A percentile compares a stretch with the other conserved stretches of the same genome.
phyloP scores from a whole-genome alignment of 257 asterid species.

The Nicotiana paniculata region DNA sequence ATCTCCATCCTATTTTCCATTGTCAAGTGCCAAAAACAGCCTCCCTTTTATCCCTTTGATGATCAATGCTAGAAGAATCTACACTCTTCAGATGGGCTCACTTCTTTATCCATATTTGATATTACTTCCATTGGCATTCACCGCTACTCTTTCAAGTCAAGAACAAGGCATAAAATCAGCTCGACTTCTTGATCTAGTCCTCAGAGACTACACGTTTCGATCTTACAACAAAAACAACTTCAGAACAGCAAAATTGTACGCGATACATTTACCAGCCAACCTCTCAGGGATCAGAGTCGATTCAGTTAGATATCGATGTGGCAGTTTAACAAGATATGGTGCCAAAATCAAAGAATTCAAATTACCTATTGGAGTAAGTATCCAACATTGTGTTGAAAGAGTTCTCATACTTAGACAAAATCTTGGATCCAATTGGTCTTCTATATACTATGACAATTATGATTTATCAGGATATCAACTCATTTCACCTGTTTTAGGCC shows the following conservation, averaged over 20 bases:
- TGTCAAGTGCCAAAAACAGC: not conserved
- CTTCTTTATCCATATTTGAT: conserved; percentile 25
- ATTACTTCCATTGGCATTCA: conserved; percentile 25
- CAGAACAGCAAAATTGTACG: conserved; percentile 54
- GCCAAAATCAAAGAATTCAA: conserved; percentile 50
- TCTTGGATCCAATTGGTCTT: conserved; percentile 65
- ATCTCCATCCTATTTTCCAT: not conserved
- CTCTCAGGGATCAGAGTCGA: conserved; percentile 62
- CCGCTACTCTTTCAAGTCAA: conserved; percentile 13
- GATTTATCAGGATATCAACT: conserved; percentile 64
- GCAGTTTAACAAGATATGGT: conserved; percentile 75
- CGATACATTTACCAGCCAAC: conserved; percentile 45
- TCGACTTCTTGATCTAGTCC: conserved; percentile 57
- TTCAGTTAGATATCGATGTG: conserved; percentile 56
- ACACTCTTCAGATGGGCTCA: conserved; percentile 37
- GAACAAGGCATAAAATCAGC: conserved; percentile 55
- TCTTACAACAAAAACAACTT: conserved; percentile 31
- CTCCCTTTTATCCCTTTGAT: conserved; percentile 14
- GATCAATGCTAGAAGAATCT: conserved; percentile 15
- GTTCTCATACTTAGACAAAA: conserved; percentile 51
- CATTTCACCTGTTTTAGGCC: conserved; percentile 60
- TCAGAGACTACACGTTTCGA: conserved; percentile 60
- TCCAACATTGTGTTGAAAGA: conserved; percentile 51
- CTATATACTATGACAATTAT: conserved; percentile 47
- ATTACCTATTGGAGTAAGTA: conserved; percentile 32